phyloP scores from a whole-genome alignment of 2,329 filamentous ascomycete species.

The Fusarium marasasianum region DNA sequence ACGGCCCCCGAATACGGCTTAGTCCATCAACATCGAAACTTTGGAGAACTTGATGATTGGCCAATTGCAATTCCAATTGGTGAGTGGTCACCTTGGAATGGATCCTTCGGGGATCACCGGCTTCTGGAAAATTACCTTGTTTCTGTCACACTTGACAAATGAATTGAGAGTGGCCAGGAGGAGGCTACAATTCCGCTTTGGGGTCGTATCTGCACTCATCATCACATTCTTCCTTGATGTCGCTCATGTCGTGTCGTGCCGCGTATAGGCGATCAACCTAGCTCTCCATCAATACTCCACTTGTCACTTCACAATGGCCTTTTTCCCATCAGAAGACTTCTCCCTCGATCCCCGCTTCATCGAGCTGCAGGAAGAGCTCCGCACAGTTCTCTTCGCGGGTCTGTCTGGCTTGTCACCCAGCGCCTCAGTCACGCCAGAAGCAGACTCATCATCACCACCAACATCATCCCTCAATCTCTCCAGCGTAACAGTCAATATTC shows the following conservation, averaged over 20 bases:
- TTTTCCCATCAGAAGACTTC: conserved; percentile 45
- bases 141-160: not conserved
- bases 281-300: not conserved
- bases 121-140: conserved; percentile 11
- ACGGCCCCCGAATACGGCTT: not conserved
- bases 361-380: conserved; percentile 56
- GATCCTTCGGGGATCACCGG: conserved; percentile 13
- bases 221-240: not conserved
- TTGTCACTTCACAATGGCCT: conserved; percentile 11
- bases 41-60: not conserved
- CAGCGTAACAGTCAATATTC: conserved; percentile 42
- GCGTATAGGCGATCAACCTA: not conserved
- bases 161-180: not conserved
- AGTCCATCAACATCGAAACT: not conserved
- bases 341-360: conserved; percentile 53
- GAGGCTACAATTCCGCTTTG: conserved; percentile 10
- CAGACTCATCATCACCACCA: conserved; percentile 10
- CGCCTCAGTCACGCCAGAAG: conserved; percentile 44
- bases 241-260: not conserved
- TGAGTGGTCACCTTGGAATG: not conserved
- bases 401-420: conserved; percentile 40
- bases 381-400: conserved; percentile 52
- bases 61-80: not conserved
- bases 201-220: not conserved
- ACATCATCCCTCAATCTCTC: conserved; percentile 41